A percentile compares a stretch with the other conserved stretches of the same genome.
Conservation (phyloP, 441 rosid genomes). For the Pelargonium myrrhifolium region DNA sequence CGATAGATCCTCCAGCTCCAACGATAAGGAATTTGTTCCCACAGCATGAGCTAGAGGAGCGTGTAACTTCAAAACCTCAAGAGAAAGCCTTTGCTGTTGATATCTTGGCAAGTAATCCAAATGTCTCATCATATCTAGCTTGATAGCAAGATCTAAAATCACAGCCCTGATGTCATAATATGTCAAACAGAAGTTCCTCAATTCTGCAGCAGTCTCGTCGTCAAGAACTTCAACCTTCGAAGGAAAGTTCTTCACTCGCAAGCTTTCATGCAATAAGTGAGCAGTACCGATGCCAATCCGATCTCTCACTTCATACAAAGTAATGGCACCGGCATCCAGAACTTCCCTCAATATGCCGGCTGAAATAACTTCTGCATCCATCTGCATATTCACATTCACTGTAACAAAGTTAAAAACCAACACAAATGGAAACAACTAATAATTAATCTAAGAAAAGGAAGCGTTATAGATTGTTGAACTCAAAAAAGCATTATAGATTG, state of each 20-base stretch:
- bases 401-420: constrained; percentile 8
- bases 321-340: constrained; percentile 56
- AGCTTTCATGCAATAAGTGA: constrained; percentile 75
- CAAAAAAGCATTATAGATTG: no score
- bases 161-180: constrained; percentile 88
- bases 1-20: constrained; percentile 88
- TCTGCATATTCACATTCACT: constrained; percentile 36
- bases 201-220: constrained; percentile 68
- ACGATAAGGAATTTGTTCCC: constrained; percentile 54
- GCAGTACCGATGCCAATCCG: constrained; percentile 71
- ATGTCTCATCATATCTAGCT: constrained; percentile 89
- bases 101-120: constrained; percentile 72
- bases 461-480: no score
- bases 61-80: constrained; percentile 68
- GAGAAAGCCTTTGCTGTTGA: constrained; percentile 63
- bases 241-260: constrained; percentile 65
- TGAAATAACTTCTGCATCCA: constrained; percentile 97
- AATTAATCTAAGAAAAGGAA: no score
- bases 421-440: background rate
- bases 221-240: constrained; percentile 58
- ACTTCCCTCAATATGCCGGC: constrained; percentile 68
- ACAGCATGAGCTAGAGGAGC: constrained; percentile 90
- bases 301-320: constrained; percentile 58
- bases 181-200: constrained; percentile 80
- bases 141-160: constrained; percentile 60